Evolutionary conservation across 2,329 filamentous ascomycete species (phyloP), one percentile per base, ranked within the genome.

Genomic region (Nothophaeocryptopus gaeumannii): DNA sequence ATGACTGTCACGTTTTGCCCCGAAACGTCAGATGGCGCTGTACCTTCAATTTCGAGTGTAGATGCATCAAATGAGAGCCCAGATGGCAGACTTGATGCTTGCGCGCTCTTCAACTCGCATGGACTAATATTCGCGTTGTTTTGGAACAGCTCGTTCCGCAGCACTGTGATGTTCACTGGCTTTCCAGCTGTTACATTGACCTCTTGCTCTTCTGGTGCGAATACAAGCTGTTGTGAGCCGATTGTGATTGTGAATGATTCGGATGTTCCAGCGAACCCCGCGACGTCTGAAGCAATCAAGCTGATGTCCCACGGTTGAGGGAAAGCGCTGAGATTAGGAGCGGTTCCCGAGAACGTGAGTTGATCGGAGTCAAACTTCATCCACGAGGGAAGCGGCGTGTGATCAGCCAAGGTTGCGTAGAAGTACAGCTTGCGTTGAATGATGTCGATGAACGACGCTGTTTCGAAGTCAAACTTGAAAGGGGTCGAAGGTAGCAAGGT

Each of bases 311-410:
- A 93, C 0, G 74, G 78, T 63, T 95, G 85, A 3, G 89, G 85
- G 7, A 83, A 82, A 30, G 84, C 79, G 50, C 80, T 78, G 39
- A 83, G 74, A 1, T 82, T 72, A 1, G 89, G 89, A 2, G 85
- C 86, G 31, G 71, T 80, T 16, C 90, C 90, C 1, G 79, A 80
- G 60, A 95, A 95, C 0, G 76, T 77, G 34, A 95, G 71, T 0
- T 70, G 75, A 2, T 65, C 65, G 1, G 78, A 65, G 58, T 93
- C 80, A 62, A 96, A 96, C n/a, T 73, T 72, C 38, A 95, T 74
- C 90, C 90, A 96, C 0, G 89, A 84, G 14, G 90, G 90, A 32
- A 96, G 72, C 32, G 90, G 89, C n/a, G 86, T 88, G 62, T 88
- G 87, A 62, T 92, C 80, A 5, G 76, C 77, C 3, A 88, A 86